Conservation (phyloP, 1,139 yeast genomes). For the Protomyces arabidopsidicola region DNA sequence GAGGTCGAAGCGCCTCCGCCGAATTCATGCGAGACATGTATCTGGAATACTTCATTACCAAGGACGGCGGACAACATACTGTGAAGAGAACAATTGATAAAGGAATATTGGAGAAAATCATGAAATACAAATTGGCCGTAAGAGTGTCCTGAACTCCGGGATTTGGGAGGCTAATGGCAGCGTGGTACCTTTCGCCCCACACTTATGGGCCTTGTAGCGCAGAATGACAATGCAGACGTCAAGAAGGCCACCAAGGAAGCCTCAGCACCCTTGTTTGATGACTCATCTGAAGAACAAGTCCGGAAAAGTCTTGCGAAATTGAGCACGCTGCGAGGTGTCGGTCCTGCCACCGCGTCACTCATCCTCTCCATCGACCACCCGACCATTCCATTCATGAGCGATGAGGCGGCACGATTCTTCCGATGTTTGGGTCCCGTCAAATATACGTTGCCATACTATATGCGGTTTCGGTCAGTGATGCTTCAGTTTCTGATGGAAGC, state of each 20-base stretch:
- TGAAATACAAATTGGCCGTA: background rate
- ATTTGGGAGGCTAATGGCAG: background rate
- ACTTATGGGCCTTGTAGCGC: background rate
- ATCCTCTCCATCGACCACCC: background rate
- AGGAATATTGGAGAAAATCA: background rate
- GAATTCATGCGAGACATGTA: background rate
- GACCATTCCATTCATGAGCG: slow-evolving; percentile 16
- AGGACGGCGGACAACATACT: background rate
- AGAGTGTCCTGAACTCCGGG: background rate
- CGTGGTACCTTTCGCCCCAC: background rate
- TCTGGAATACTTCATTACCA: background rate
- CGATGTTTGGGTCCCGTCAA: background rate
- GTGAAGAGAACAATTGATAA: too few relatives aligned
- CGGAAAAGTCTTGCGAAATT: background rate
- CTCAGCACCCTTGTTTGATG: background rate
- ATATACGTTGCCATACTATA: background rate
- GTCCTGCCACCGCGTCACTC: slow-evolving; percentile 22
- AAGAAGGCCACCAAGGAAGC: background rate
- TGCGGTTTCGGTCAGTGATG: background rate
- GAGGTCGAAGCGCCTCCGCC: too few relatives aligned
- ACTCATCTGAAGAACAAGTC: background rate
- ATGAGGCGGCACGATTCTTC: slow-evolving; percentile 9
- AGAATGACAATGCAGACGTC: background rate
- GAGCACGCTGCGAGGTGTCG: slow-evolving; percentile 1
- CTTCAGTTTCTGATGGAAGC: background rate